These are phyloP conservation scores for Eudorina sp. DNA, from an alignment of 139 green algal species.

Conservation along the genomic window DNA sequence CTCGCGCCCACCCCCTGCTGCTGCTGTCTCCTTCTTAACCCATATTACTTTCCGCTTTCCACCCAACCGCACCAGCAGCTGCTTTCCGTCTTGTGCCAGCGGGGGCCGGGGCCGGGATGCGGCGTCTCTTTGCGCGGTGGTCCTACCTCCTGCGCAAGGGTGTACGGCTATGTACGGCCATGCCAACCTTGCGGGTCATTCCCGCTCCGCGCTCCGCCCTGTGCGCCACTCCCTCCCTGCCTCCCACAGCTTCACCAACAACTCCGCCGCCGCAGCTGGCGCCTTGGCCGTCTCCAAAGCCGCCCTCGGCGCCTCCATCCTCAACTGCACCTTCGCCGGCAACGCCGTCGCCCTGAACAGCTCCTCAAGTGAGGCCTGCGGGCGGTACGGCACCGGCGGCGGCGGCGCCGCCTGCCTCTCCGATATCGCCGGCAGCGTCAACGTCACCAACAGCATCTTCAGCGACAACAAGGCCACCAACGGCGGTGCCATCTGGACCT, in stretches of 20 bases:
- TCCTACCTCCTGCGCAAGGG: too few species aligned
- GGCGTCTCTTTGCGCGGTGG: too few species aligned
- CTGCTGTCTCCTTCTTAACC: too few species aligned
- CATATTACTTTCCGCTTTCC: too few species aligned
- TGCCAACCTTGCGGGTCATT: too few species aligned
- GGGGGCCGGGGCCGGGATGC: too few species aligned
- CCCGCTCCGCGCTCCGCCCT: too few species aligned
- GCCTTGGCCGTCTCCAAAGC: background rate
- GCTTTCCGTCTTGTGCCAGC: background rate
- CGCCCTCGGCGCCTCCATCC: background rate
- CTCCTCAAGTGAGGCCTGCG: slow-evolving; percentile 3
- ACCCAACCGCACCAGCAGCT: too few species aligned
- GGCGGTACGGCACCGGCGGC: slow-evolving; percentile 10
- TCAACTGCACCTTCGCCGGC: slow-evolving; percentile 1
- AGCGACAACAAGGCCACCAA: slow-evolving; percentile 26
- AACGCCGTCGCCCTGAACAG: background rate
- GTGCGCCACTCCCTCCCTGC: background rate
- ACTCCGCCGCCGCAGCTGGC: slow-evolving; percentile 18
- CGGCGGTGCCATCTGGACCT: background rate
- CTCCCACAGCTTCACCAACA: slow-evolving; percentile 25
- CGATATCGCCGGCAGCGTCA: background rate
- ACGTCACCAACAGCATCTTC: background rate
- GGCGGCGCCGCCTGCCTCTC: slow-evolving; percentile 24
- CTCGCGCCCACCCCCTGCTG: too few species aligned
- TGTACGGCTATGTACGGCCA: too few species aligned